Base-by-base conservation (phyloP, 2,329 filamentous ascomycete species). In the Pseudocercospora macadamiae region DNA sequence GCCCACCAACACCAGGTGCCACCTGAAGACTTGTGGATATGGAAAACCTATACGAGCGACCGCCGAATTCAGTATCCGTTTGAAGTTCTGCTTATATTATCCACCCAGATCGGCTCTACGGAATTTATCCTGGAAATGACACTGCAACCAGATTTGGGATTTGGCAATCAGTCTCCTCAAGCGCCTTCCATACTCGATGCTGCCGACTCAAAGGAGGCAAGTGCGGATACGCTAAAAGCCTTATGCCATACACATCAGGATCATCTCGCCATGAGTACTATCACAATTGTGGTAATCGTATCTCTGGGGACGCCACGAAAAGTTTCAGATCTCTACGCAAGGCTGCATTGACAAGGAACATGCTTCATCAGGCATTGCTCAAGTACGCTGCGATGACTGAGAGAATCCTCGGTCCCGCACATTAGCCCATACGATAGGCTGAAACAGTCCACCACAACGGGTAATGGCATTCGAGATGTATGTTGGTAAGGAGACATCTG, bases 381-480 rank as follows among this genome's bases (percentile, higher is more conserved):
- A 21, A 19, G 37, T 19, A 42, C 37, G 37, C 37, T 42, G 37
- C 37, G 9, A 12, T 42, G 2, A 21, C 23, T n/a, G 7, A 18
- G n/a, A 2, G n/a, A 18, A 47, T 18, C 23, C 14, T 47, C 3
- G 21, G 6, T 14, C 23, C 4, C 42, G 19, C 42, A 32, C 23
- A 6, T 34, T 16, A 36, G 25, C 3, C 18, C 47, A 30, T 14
- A 19, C 47, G 26, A 5, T 36, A 8, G 26, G 47, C 47, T 51
- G 47, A 51, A 51, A 51, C 47, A 34, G 9, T 21, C 25, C 4
- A 4, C 47, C 47, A 4, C n/a, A 49, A 49, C 25, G 18, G 9
- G 47, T 21, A 49, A 49, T 34, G 28, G 47, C 47, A 49, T 32
- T 49, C 47, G 6, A 30, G 30, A 19, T 34, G 16, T 25, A 49